Evolutionary conservation across 768 basidiomycete species (phyloP), one percentile per base, ranked within the genome.

Genomic region (Leccinum disarticulatum): DNA sequence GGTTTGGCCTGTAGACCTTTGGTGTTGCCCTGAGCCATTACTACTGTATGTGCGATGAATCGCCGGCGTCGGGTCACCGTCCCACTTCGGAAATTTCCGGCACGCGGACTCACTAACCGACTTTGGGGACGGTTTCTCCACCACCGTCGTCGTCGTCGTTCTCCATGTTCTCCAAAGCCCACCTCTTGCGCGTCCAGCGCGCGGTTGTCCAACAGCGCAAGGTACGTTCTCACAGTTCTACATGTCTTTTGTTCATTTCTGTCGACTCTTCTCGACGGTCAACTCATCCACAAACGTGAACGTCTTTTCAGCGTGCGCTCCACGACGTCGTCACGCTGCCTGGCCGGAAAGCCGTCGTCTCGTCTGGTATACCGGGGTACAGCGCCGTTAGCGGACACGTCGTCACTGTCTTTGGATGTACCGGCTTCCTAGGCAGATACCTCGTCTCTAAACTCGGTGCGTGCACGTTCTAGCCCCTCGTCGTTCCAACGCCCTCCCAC

Each of bases 371-470:
- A 55, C 87, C 88, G 55, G 95, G 89, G 61, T 91, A 93, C 70
- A 91, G 90, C 69, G 88, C 93, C 4, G 87, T 89, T 60, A 87
- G 89, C 46, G 97, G 96, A 3, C 95, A 95, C 76, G 84, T 88
- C 38, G 96, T 90, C 46, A 99, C 97, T 15, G 95, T 98, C 53
- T 98, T 99, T 80, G 97, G 97, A 25, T 91, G 88, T 72, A 97
- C 95, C 4, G 93, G 95, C 6, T 98, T 98, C 74, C 78, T 99
- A 59, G 97, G 96, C 49, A 81, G 95, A 70, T 98, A 98, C 75
- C 80, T 98, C 48, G 92, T 98, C 43, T 84, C 90, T 33, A 98
- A 98, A 79, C 84, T 99, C 13, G 95, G 93, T 94, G 69, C 65
- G 69, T 48, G 28, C 59, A 13, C 31, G 27, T 14, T 33, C n/a